These are phyloP conservation scores for Niveomyces coronatus DNA, from an alignment of 2,329 filamentous ascomycete genomes.

Conservation along the genomic window DNA sequence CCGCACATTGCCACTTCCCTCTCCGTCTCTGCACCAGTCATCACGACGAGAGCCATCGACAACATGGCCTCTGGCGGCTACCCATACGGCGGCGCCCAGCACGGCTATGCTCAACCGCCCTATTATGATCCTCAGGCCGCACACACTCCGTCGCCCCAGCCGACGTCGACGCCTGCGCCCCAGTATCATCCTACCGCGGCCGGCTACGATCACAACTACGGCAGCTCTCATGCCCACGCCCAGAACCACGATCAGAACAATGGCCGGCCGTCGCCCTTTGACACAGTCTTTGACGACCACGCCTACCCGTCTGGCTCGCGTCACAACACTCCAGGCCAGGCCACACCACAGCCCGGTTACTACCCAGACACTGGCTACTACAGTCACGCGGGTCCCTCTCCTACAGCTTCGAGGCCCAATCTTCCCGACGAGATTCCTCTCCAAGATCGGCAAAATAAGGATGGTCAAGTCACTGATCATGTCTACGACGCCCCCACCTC, in stretches of 20 bases:
- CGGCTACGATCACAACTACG: slow-evolving; percentile 6
- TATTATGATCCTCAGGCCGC: slow-evolving; percentile 26
- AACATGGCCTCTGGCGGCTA: slow-evolving; percentile 58
- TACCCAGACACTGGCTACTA: slow-evolving; percentile 50
- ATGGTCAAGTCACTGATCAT: slow-evolving; percentile 42
- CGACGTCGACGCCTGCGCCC: slow-evolving; percentile 29
- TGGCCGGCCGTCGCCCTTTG: slow-evolving; percentile 43
- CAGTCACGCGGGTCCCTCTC: slow-evolving; percentile 30
- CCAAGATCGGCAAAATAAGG: slow-evolving; percentile 36
- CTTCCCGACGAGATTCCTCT: slow-evolving; percentile 47
- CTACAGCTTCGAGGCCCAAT: slow-evolving; percentile 21
- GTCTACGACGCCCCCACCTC: slow-evolving; percentile 43
- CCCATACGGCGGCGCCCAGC: slow-evolving; percentile 28
- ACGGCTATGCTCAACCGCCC: slow-evolving; percentile 23
- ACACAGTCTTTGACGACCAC: slow-evolving; percentile 58
- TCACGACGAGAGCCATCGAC: slow-evolving; percentile 8
- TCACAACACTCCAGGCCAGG: slow-evolving; percentile 26
- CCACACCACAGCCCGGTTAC: slow-evolving; percentile 24
- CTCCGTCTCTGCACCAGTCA: neutral
- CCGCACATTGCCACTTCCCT: neutral
- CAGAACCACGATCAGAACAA: slow-evolving; percentile 3
- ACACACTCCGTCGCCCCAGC: slow-evolving; percentile 32
- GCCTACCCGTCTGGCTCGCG: slow-evolving; percentile 47
- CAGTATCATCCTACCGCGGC: slow-evolving; percentile 20
- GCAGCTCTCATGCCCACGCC: neutral